Evolutionary conservation across 371 early-diverging fungal genomes (phyloP).

Genomic region (Actinomucor elegans): DNA sequence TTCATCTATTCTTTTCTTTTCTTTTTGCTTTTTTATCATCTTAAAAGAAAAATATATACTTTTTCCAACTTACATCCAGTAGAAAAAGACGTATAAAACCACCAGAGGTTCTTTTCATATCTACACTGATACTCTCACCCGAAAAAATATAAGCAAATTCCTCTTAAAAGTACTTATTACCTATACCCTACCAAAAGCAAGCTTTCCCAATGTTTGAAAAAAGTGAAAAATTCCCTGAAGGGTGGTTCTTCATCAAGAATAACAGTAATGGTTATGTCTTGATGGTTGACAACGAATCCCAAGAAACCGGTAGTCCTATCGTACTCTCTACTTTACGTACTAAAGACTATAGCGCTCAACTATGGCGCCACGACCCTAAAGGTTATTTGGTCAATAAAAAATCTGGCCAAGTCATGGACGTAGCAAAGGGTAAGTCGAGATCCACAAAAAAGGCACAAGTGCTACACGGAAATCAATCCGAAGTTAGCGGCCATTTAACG

Average conservation of each 20-base stretch:
- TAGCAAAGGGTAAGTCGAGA: conserved; percentile 47
- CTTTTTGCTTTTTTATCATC: neutral
- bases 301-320: conserved; percentile 30
- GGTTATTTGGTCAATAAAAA: conserved; percentile 59
- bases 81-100: neutral
- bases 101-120: neutral
- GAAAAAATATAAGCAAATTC: no score
- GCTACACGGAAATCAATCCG: conserved; percentile 15
- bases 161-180: neutral
- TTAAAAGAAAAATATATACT: neutral
- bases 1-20: conserved; percentile 12
- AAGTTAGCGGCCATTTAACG: conserved; percentile 3
- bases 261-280: conserved; percentile 52
- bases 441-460: neutral
- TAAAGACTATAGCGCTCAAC: conserved; percentile 41
- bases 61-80: neutral
- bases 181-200: no score
- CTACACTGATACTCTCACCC: neutral
- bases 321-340: conserved; percentile 41
- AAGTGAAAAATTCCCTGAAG: conserved; percentile 44
- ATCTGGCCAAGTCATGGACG: conserved; percentile 56
- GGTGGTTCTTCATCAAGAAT: conserved; percentile 66
- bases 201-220: conserved; percentile 30
- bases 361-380: conserved; percentile 55
- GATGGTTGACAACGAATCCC: conserved; percentile 37